These are phyloP conservation scores for Coix lacrymajobi DNA, from an alignment of 176 grass and related monocot genomes.

Conservation along the genomic window DNA sequence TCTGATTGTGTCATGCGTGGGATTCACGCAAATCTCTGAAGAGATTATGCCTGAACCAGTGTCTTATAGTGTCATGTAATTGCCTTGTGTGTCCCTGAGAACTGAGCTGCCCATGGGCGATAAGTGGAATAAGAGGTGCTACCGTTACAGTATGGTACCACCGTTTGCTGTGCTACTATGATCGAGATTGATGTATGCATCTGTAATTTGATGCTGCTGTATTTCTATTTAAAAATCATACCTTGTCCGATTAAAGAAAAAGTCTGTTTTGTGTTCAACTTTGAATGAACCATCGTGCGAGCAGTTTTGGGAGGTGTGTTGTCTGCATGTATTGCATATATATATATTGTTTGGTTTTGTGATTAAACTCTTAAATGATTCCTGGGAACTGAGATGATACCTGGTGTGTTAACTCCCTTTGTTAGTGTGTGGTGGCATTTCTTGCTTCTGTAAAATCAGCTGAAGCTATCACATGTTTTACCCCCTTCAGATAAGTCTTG, in stretches of 20 bases:
- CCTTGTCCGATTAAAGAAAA: constrained; percentile 11
- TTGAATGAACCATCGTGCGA: not conserved
- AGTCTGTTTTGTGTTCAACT: not conserved
- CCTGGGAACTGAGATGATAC: not conserved
- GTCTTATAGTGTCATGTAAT: not conserved
- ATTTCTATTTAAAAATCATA: not conserved
- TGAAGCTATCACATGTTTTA: not conserved
- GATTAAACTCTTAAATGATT: not conserved
- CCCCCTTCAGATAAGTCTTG: not conserved
- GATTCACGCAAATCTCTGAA: not conserved
- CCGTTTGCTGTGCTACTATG: not conserved
- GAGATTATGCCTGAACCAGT: not conserved
- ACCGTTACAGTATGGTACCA: not conserved
- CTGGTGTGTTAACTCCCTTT: not conserved
- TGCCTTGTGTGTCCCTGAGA: not conserved
- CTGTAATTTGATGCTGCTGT: constrained; percentile 22
- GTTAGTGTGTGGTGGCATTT: not conserved
- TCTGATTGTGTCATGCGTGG: not conserved
- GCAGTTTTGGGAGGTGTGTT: not conserved
- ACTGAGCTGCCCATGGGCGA: not conserved
- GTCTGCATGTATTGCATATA: not conserved
- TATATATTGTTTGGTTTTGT: not conserved
- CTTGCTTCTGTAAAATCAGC: not conserved
- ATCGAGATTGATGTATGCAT: not conserved
- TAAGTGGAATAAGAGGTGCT: constrained; percentile 39